These are phyloP conservation scores for Aureobasidium sp. DNA, from an alignment of 2,329 filamentous ascomycete species.

Conservation along the genomic window DNA sequence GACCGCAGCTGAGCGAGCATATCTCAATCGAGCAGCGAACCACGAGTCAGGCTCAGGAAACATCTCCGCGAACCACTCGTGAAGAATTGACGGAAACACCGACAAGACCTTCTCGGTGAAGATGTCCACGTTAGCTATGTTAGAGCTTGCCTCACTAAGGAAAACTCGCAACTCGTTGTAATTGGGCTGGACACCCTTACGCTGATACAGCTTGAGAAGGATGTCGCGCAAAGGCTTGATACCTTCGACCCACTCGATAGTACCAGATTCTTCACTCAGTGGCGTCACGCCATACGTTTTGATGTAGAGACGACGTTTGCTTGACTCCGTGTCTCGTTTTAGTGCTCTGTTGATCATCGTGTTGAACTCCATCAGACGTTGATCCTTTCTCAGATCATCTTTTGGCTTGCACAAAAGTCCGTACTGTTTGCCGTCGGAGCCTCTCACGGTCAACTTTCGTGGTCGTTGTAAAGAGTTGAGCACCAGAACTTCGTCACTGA, in stretches of 20 bases:
- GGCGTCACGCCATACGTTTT: conserved; percentile 96
- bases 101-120: conserved; percentile 60
- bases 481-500: conserved; percentile 82
- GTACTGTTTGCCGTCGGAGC: conserved; percentile 81
- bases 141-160: conserved; percentile 58
- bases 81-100: conserved; percentile 73
- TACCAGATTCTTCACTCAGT: conserved; percentile 91
- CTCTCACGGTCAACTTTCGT: conserved; percentile 77
- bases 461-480: conserved; percentile 88
- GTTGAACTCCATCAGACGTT: conserved; percentile 98
- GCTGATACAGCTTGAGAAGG: conserved; percentile 66
- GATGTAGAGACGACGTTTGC: conserved; percentile 84
- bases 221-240: conserved; percentile 92
- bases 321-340: conserved; percentile 84
- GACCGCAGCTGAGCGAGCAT: conserved; percentile 88
- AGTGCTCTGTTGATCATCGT: conserved; percentile 93
- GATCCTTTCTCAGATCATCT: conserved; percentile 93
- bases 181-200: conserved; percentile 59
- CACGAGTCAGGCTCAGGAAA: conserved; percentile 89
- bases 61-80: conserved; percentile 91
- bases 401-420: conserved; percentile 94
- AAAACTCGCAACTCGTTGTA: conserved; percentile 56
- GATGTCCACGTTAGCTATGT: conserved; percentile 54
- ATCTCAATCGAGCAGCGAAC: conserved; percentile 81
- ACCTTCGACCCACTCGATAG: conserved; percentile 98